These are phyloP conservation scores for Nemania abortiva DNA, from an alignment of 2,329 filamentous ascomycete species.

Conservation along the genomic window DNA sequence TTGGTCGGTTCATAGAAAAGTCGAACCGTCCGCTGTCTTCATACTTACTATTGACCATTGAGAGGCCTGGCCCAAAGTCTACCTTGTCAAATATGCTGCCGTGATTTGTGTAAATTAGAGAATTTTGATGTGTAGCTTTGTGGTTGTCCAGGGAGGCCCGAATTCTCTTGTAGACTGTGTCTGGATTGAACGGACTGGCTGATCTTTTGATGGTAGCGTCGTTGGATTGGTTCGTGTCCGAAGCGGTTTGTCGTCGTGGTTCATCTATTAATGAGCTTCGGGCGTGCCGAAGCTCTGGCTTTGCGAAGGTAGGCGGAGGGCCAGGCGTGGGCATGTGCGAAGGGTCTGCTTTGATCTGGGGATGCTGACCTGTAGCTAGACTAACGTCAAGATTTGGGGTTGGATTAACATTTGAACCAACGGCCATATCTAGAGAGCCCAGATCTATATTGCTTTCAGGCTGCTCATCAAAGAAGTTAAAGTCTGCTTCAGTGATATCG, in stretches of 20 bases:
- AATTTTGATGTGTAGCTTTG: constrained; percentile 43
- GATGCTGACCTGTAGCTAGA: constrained; percentile 38
- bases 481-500: constrained; percentile 84
- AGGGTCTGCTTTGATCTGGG: constrained; percentile 40
- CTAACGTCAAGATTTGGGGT: constrained; percentile 37
- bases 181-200: constrained; percentile 68
- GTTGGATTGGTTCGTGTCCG: constrained; percentile 49
- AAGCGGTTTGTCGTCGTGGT: constrained; percentile 44
- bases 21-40: constrained; percentile 68
- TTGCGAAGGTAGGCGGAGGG: constrained; percentile 62
- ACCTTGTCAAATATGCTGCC: constrained; percentile 67
- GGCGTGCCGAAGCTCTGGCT: constrained; percentile 70
- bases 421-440: constrained; percentile 52
- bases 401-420: constrained; percentile 44
- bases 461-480: constrained; percentile 82
- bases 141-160: constrained; percentile 59
- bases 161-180: constrained; percentile 70
- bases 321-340: constrained; percentile 36
- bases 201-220: constrained; percentile 60
- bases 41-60: constrained; percentile 69
- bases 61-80: constrained; percentile 65
- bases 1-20: constrained; percentile 54
- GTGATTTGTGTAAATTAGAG: constrained; percentile 50
- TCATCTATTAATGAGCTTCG: constrained; percentile 65
- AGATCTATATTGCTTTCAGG: constrained; percentile 57